Percentiles rank a stretch among this genome's conserved stretches.
phyloP scores from a whole-genome alignment of 441 rosid species.

The Pelargonium australe region DNA sequence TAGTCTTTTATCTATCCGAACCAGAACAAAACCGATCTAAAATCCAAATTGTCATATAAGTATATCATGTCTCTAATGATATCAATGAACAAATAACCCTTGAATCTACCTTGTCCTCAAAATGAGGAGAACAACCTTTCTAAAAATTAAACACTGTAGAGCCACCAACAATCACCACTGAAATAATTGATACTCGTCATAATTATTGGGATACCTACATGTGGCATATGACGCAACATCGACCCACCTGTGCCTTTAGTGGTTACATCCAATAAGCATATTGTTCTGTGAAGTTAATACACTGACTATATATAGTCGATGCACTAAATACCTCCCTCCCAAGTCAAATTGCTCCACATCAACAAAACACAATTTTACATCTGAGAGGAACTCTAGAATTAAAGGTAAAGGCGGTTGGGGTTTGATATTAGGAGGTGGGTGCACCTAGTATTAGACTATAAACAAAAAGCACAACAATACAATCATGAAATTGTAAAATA shows the following conservation, averaged over 20 bases:
- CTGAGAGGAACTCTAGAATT: neutral
- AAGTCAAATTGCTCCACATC: neutral
- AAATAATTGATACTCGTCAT: neutral
- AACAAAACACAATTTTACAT: neutral
- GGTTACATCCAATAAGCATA: neutral
- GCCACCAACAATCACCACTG: neutral
- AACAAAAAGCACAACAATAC: neutral
- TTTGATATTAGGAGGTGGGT: neutral
- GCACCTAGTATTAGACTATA: neutral
- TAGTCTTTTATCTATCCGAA: too few relatives aligned
- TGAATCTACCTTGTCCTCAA: too few relatives aligned
- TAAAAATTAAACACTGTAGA: too few relatives aligned
- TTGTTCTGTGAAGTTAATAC: neutral
- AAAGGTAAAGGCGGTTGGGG: neutral
- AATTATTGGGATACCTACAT: too few relatives aligned
- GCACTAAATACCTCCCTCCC: neutral
- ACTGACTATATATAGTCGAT: neutral
- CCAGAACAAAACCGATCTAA: too few relatives aligned
- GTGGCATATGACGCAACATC: neutral
- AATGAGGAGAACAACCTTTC: too few relatives aligned
- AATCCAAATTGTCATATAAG: too few relatives aligned
- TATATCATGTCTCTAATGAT: too few relatives aligned
- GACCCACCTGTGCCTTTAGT: neutral
- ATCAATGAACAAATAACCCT: too few relatives aligned
- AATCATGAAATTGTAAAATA: neutral